A percentile compares a stretch with the other conserved stretches of the same genome.
phyloP scores from a whole-genome alignment of 176 grass and related monocot species.

The Eragrostis curvula region DNA sequence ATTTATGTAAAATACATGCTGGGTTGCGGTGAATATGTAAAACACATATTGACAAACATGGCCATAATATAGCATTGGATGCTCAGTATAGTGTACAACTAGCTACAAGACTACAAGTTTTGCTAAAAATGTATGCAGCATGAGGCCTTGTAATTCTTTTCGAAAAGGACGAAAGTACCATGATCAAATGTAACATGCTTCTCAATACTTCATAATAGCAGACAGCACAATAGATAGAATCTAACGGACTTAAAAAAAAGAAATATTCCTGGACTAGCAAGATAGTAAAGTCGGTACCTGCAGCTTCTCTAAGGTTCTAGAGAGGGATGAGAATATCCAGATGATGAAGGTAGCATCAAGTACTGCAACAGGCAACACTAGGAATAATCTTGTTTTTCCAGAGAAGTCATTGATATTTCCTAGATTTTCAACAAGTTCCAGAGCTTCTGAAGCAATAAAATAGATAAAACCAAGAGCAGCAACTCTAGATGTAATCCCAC shows the following conservation, averaged over 20 bases:
- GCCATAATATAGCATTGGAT: conserved; percentile 6
- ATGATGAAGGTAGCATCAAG: conserved; percentile 99
- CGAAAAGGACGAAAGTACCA: not conserved
- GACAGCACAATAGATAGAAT: not conserved
- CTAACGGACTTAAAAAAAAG: conserved; percentile 8
- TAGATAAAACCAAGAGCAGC: conserved; percentile 79
- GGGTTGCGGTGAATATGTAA: conserved; percentile 23
- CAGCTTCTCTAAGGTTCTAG: conserved; percentile 94
- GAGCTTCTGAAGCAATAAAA: conserved; percentile 90
- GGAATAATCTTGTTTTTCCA: conserved; percentile 90
- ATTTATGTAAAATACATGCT: not conserved
- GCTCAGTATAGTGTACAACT: conserved; percentile 11
- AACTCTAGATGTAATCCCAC: conserved; percentile 84
- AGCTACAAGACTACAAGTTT: conserved; percentile 1
- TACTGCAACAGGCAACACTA: conserved; percentile 92
- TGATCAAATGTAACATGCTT: not conserved
- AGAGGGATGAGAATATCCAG: conserved; percentile 99
- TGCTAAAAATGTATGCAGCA: conserved; percentile 16
- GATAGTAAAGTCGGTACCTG: conserved; percentile 63
- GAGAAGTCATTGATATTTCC: conserved; percentile 98
- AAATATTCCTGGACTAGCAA: conserved; percentile 31
- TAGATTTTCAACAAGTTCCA: conserved; percentile 95
- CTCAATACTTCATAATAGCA: conserved; percentile 11
- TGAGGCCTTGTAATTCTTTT: not conserved
- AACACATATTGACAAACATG: conserved; percentile 7